Conservation (phyloP, 345 rosid species). For the Hypericum perforatum region DNA sequence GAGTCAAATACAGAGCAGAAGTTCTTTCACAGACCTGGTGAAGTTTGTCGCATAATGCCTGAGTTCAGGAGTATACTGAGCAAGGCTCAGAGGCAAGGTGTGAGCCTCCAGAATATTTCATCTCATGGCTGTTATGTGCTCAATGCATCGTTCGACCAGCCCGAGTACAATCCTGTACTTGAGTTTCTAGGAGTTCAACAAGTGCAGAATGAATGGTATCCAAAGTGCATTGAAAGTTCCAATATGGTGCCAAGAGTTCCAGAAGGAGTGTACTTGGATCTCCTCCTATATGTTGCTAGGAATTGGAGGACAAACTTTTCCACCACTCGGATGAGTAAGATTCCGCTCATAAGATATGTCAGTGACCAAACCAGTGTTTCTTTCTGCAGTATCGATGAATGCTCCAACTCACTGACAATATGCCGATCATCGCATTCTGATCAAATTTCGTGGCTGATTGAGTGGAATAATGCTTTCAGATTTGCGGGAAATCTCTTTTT, state of each 20-base stretch:
- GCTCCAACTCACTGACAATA: slow-evolving; percentile 2
- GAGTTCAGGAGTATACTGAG: slow-evolving; percentile 46
- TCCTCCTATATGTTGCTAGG: slow-evolving; percentile 40
- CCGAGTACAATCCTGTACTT: slow-evolving; percentile 26
- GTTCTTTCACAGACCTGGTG: slow-evolving; percentile 47
- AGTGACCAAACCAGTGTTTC: slow-evolving; percentile 24
- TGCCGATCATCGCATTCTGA: slow-evolving; percentile 11
- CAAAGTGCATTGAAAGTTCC: slow-evolving; percentile 47
- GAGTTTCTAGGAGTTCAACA: slow-evolving; percentile 38
- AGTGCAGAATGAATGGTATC: slow-evolving; percentile 47
- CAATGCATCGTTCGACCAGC: slow-evolving; percentile 36
- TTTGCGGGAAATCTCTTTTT: slow-evolving; percentile 26
- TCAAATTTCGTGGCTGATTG: slow-evolving; percentile 37
- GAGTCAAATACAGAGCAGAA: slow-evolving; percentile 41
- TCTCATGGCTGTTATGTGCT: slow-evolving; percentile 41
- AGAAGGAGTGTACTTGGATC: slow-evolving; percentile 36
- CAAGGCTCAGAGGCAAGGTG: slow-evolving; percentile 36
- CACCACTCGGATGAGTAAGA: slow-evolving; percentile 18
- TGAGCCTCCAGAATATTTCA: slow-evolving; percentile 51
- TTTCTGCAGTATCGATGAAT: slow-evolving; percentile 26
- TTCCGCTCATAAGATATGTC: slow-evolving; percentile 45
- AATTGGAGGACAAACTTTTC: slow-evolving; percentile 39
- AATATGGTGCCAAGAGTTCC: slow-evolving; percentile 38
- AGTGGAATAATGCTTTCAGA: slow-evolving; percentile 43
- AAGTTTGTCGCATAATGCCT: slow-evolving; percentile 50